Evolutionary conservation across 2,329 filamentous ascomycete genomes (phyloP), one percentile per base, ranked within the genome.

Genomic region (Ophiostoma sp.): DNA sequence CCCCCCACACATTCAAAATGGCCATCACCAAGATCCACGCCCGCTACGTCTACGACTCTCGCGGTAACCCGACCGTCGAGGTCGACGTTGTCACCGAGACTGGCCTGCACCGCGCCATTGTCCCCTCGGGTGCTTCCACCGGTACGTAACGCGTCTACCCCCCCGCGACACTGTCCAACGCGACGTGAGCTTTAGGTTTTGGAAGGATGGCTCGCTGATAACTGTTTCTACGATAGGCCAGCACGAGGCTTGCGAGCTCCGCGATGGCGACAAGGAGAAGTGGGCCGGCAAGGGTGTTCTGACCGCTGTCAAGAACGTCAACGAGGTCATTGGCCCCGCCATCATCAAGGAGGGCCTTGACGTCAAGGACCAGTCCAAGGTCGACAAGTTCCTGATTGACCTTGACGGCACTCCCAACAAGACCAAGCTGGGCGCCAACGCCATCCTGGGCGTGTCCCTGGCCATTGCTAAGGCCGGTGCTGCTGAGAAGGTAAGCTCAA

Each of bases 41-140:
- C 82, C 93, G 96, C 83, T 95, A 92, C 82, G 94, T 99, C 88
- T 99, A 95, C 90, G 96, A 99, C 90, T 98, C 96, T 84, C 95
- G 96, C 83, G 90, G 90, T 83, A 99, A 99, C 91, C 96, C 96
- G 81, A 99, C 96, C 83, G 95, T 98, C 82, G 95, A 98, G 89
- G 95, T 98, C 81, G 95, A 98, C 84, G 90, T 98, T 80, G 92
- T 97, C 86, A 98, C 95, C 80, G 94, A 97, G 87, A 97, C 93
- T 80, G 95, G 95, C 82, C 91, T 98, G 77, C 95, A 98, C 91
- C 94, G 95, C 82, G 95, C 95, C 83, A 98, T 98, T 83, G 95
- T 98, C 77, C 95, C 95, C 80, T 98, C 95, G 78, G 95, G 95
- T 84, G 95, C 95, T 81, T 98, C 95, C 80, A 98, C 95, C 80